Base-by-base conservation (phyloP, 805 yeast species). In the Jamesozyma jinghongensis region DNA sequence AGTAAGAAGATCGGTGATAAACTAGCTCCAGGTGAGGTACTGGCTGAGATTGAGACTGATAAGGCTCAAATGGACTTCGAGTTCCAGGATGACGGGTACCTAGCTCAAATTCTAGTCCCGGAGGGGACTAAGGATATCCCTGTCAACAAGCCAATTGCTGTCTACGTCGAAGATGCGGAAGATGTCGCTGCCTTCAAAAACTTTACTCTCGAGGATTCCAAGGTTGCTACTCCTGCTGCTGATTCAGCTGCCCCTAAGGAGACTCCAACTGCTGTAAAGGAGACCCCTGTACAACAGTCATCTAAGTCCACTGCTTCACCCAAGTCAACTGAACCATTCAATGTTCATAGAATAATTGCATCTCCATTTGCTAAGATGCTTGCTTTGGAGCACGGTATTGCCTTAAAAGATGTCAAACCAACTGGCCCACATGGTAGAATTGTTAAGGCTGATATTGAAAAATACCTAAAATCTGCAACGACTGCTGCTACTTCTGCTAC, bases 61-160 rank as follows among this genome's bases (percentile, higher is more conserved):
- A 88, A 88, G 72, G 97, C 97, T 40, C 79, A 87, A 46, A 90
- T 88, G 96, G 97, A 88, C 69, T 90, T 86, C 54, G 97, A 88
- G 69, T 90, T 88, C 73, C 97, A 88, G 71, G 97, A 88, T 59
- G 98, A 90, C 49, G 96, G 96, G 40, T 87, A 59, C 69, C 68
- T 87, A 57, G 96, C 96, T 49, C 85, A 87, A 71, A 81, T 85
- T 54, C 67, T 87, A 50, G 74, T 86, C 46, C 85, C 75, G 26
- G 86, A 77, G 44, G 95, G 97, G 41, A 67, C 95, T 40, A 81
- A 85, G 65, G 96, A 90, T 59, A 70, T 90, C 40, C 92, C 94
- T 30, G 95, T 92, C 36, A 94, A 94, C 57, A 79, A 81, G 68
- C 97, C 98, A 57, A 84, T 92, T 63, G 98, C 95, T 47, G 96